A percentile compares a stretch with the other conserved stretches of the same genome.
phyloP scores from a whole-genome alignment of 2,329 filamentous ascomycete genomes.

The Epichloe typhina region DNA sequence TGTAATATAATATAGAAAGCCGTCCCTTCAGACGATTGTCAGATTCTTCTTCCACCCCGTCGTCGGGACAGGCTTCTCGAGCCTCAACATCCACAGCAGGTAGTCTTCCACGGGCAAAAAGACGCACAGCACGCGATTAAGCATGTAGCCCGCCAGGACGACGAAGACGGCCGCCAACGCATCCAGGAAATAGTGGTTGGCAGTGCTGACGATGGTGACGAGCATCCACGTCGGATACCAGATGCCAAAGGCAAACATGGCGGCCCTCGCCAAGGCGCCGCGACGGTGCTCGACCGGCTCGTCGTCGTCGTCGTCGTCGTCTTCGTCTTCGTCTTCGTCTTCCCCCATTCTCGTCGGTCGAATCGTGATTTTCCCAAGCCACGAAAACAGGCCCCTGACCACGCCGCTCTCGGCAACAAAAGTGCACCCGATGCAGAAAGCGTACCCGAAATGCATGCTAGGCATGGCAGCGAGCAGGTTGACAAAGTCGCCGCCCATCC shows the following conservation, averaged over 20 bases:
- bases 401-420: slow-evolving; percentile 38
- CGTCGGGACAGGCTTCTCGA: slow-evolving; percentile 48
- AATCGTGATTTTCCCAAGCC: slow-evolving; percentile 2
- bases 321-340: slow-evolving; percentile 12
- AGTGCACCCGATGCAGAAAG: slow-evolving; percentile 37
- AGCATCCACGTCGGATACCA: slow-evolving; percentile 40
- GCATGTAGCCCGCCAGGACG: slow-evolving; percentile 42
- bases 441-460: slow-evolving; percentile 42
- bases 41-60: slow-evolving; percentile 18
- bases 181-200: slow-evolving; percentile 51
- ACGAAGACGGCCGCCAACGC: slow-evolving; percentile 50
- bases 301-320: slow-evolving; percentile 9
- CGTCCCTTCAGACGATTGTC: slow-evolving; percentile 4
- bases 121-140: slow-evolving; percentile 40
- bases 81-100: slow-evolving; percentile 44
- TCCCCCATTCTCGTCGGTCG: neutral
- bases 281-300: slow-evolving; percentile 10
- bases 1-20: neutral
- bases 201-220: slow-evolving; percentile 44
- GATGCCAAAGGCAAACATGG: slow-evolving; percentile 26
- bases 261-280: slow-evolving; percentile 6
- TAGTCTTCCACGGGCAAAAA: slow-evolving; percentile 51
- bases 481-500: slow-evolving; percentile 28
- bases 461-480: slow-evolving; percentile 46
- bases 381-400: slow-evolving; percentile 21